These are phyloP conservation scores for Physocladia obscura DNA, from an alignment of 192 early-diverging fungal genomes.

Conservation along the genomic window DNA sequence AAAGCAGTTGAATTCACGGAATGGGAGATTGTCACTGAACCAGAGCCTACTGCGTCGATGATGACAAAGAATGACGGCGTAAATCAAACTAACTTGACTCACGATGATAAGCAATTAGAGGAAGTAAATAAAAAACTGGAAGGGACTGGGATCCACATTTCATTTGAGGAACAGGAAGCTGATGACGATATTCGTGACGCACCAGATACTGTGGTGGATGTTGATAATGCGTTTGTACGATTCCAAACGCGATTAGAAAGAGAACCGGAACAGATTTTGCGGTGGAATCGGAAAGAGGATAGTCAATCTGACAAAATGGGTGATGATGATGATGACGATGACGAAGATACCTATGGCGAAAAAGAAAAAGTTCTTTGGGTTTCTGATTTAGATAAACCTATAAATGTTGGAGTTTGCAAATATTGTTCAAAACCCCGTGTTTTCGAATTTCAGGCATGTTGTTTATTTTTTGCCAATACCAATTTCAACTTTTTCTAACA, in stretches of 20 bases:
- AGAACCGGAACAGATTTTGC: conserved; percentile 84
- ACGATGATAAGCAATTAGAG: background rate
- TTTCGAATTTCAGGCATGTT: conserved; percentile 85
- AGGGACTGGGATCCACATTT: background rate
- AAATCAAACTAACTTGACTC: background rate
- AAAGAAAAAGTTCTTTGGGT: conserved; percentile 75
- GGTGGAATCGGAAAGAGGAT: conserved; percentile 45
- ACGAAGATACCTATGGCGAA: conserved; percentile 43
- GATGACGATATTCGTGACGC: conserved; percentile 40
- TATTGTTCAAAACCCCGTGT: conserved; percentile 70
- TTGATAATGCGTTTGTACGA: conserved; percentile 85
- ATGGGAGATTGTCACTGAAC: conserved; percentile 52
- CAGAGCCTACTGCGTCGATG: conserved; percentile 40
- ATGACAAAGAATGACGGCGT: conserved; percentile 31
- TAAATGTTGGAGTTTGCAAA: conserved; percentile 51
- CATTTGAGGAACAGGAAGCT: conserved; percentile 37
- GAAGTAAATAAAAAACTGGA: background rate
- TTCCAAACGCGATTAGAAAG: conserved; percentile 81
- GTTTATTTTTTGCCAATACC: background rate
- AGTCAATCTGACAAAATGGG: background rate
- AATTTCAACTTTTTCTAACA: too few species aligned
- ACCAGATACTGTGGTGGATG: conserved; percentile 74
- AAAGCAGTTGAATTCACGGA: conserved; percentile 42
- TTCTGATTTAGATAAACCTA: conserved; percentile 67
- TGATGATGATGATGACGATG: conserved; percentile 44